These are phyloP conservation scores for Escovopsis weberi DNA, from an alignment of 2,329 filamentous ascomycete genomes.

Conservation along the genomic window DNA sequence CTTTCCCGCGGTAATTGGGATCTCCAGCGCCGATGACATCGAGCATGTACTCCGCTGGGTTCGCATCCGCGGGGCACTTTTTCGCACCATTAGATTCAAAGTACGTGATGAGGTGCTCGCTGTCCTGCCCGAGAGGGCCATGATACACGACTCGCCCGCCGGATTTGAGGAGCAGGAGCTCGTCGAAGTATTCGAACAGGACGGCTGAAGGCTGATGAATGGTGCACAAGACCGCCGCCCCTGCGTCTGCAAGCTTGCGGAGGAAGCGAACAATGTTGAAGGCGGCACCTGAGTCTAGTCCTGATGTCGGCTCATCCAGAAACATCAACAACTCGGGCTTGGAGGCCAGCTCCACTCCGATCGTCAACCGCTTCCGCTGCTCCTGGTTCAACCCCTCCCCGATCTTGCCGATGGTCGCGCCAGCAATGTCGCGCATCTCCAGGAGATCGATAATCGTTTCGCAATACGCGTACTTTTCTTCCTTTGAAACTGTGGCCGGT, in stretches of 20 bases:
- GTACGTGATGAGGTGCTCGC: conserved; percentile 32
- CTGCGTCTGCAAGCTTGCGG: conserved; percentile 43
- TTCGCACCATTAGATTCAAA: conserved; percentile 34
- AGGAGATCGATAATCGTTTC: conserved; percentile 55
- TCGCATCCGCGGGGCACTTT: conserved; percentile 32
- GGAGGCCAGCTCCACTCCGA: conserved; percentile 39
- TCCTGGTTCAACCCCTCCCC: conserved; percentile 47
- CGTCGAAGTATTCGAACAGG: conserved; percentile 43
- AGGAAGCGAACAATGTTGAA: conserved; percentile 49
- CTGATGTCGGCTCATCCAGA: conserved; percentile 47
- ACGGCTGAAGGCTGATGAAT: conserved; percentile 45
- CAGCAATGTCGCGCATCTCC: conserved; percentile 53
- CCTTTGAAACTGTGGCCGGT: conserved; percentile 35
- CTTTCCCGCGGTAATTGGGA: conserved; percentile 42
- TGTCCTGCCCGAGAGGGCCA: conserved; percentile 37
- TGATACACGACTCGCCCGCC: conserved; percentile 41
- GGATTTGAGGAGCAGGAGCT: conserved; percentile 36
- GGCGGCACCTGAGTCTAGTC: conserved; percentile 42
- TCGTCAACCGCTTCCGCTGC: conserved; percentile 41
- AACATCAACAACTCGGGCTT: conserved; percentile 49
- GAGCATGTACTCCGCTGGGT: conserved; percentile 41
- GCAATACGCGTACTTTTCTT: conserved; percentile 54
- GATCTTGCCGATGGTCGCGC: conserved; percentile 45
- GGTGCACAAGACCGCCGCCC: conserved; percentile 45
- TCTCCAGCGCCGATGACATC: conserved; percentile 47